Evolutionary conservation across 2,329 filamentous ascomycete genomes (phyloP).

Genomic region (Allantophomopsis cytisporea): DNA sequence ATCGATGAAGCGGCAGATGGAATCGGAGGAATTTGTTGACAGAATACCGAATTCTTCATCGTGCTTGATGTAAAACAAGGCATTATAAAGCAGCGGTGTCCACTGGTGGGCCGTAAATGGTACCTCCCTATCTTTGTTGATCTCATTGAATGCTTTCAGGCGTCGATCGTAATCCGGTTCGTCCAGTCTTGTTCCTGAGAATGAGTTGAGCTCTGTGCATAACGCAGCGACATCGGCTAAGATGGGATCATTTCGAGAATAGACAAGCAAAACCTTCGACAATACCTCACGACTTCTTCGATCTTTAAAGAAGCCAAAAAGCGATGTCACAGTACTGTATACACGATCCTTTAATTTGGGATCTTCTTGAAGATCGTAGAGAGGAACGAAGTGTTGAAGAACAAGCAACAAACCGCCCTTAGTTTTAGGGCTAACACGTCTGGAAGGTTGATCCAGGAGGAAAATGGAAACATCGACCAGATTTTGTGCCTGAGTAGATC

Average conservation of each 20-base stretch:
- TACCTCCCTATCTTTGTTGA: slow-evolving; percentile 49
- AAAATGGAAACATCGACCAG: slow-evolving; percentile 71
- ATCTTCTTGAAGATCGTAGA: slow-evolving; percentile 43
- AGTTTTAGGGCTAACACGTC: slow-evolving; percentile 67
- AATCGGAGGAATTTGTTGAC: slow-evolving; percentile 65
- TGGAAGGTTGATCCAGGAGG: slow-evolving; percentile 72
- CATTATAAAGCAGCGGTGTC: slow-evolving; percentile 78
- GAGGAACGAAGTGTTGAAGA: slow-evolving; percentile 65
- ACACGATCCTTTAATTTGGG: slow-evolving; percentile 46
- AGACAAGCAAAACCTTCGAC: slow-evolving; percentile 57
- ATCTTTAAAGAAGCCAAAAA: slow-evolving; percentile 89
- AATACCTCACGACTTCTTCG: slow-evolving; percentile 61
- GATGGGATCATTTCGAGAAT: slow-evolving; percentile 49
- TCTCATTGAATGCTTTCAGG: slow-evolving; percentile 58
- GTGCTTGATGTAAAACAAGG: slow-evolving; percentile 75
- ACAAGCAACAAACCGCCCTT: slow-evolving; percentile 74
- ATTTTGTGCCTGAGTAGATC: slow-evolving; percentile 56
- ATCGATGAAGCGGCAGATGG: slow-evolving; percentile 66
- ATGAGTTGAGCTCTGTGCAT: slow-evolving; percentile 72
- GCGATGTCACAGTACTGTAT: slow-evolving; percentile 60
- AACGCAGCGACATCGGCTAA: slow-evolving; percentile 52
- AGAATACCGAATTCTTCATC: slow-evolving; percentile 83
- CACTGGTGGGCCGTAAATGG: slow-evolving; percentile 61
- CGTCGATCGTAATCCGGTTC: slow-evolving; percentile 82
- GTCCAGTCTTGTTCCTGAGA: slow-evolving; percentile 56